These are phyloP conservation scores for Xylaria sp. DNA, from an alignment of 2,329 filamentous ascomycete genomes.

Conservation along the genomic window DNA sequence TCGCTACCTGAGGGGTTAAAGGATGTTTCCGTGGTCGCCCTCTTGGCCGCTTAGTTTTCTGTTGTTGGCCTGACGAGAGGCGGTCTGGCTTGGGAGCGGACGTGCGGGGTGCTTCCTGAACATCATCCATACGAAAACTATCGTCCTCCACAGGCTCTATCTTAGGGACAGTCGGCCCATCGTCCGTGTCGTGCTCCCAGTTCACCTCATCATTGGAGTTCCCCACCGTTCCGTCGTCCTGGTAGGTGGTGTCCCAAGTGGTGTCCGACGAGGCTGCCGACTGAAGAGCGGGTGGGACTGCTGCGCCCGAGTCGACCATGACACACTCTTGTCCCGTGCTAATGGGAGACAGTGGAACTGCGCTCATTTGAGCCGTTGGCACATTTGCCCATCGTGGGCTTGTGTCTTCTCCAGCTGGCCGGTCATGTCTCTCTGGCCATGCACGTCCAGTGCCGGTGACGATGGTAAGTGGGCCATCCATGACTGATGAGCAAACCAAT, in stretches of 20 bases:
- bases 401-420: conserved; percentile 57
- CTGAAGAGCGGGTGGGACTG: conserved; percentile 56
- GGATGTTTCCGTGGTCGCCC: conserved; percentile 87
- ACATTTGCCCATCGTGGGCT: conserved; percentile 52
- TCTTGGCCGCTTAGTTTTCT: conserved; percentile 72
- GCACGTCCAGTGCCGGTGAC: conserved; percentile 55
- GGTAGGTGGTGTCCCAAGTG: conserved; percentile 57
- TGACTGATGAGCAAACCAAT: conserved; percentile 55
- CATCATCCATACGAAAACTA: conserved; percentile 62
- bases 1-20: conserved; percentile 64
- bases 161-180: conserved; percentile 62
- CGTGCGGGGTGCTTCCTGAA: conserved; percentile 58
- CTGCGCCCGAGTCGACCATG: conserved; percentile 51
- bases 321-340: conserved; percentile 60
- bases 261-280: conserved; percentile 60
- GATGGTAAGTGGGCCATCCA: conserved; percentile 58
- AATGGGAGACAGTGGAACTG: conserved; percentile 63
- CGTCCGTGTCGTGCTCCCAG: conserved; percentile 61
- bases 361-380: conserved; percentile 51
- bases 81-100: conserved; percentile 41
- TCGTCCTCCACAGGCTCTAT: conserved; percentile 67
- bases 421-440: conserved; percentile 59
- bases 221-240: conserved; percentile 49
- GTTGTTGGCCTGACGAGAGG: conserved; percentile 44
- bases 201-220: conserved; percentile 55